Base-by-base conservation (phyloP, 192 early-diverging fungal genomes). In the Coemansia sp. region DNA sequence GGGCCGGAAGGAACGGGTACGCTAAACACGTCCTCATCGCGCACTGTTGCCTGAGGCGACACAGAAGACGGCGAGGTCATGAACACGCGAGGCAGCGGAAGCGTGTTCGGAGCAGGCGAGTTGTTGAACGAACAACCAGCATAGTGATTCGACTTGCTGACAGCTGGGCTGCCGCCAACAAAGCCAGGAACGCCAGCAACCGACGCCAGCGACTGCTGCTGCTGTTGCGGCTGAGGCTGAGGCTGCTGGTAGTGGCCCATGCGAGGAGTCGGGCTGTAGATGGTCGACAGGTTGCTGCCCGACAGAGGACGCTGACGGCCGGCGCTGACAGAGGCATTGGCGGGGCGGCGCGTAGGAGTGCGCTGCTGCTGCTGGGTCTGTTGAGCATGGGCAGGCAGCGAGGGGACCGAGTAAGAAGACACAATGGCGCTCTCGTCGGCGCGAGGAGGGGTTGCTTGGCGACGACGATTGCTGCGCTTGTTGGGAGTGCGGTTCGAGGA, bases 81-180 rank as follows among this genome's bases (percentile, higher is more conserved):
- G 32, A 80, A 75, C 34, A 63, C 67, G n/a, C 73, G 72, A 34
- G 78, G 78, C 56, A 75, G 66, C 0, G 78, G 78, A 51, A 81
- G 70, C 31, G 66, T 75, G 60, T 54, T 75, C 25, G 78, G 65
- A 0, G 73, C 73, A 0, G 78, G 78, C 59, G 78, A 81, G 61
- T 81, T 81, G 78, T 75, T 75, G 66, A 81, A 81, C 51, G 73
- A 75, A 29, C 73, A 73, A 6, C 78, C 78, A 0, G 78, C 78
- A 34, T 81, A 81, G 63, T 81, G 78, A 32, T 57, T 69, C 10
- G 63, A 66, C 67, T 49, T 72, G 56, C 36, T 36, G 14, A 16
- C 42, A 3, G 48, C 40, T 33, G 75, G 69, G 56, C 69, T 77
- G 54, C 69, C 60, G 38, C 65, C 56, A 14, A 11, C 14, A 17